A percentile compares a stretch with the other conserved stretches of the same genome.
These are phyloP conservation scores for Sutorius eximius DNA, from an alignment of 1,284 basidiomycete species.

Conservation along the genomic window DNA sequence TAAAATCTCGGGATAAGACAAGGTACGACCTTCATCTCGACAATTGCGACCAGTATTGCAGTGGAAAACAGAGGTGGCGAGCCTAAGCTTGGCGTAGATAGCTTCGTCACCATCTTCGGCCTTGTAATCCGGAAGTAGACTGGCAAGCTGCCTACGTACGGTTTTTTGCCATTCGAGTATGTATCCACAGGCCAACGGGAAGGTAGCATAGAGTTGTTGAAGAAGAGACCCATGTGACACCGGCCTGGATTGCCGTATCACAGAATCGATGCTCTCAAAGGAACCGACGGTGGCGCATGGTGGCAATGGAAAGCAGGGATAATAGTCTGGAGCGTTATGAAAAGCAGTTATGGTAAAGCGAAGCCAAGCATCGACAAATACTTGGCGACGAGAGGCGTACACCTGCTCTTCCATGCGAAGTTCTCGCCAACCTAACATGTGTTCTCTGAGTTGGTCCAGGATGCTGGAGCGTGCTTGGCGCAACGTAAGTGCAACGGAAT, in stretches of 20 bases:
- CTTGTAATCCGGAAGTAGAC: conserved; percentile 27
- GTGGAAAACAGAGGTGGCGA: conserved; percentile 33
- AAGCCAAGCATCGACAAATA: conserved; percentile 31
- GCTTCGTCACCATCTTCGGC: conserved; percentile 19
- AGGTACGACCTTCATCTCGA: conserved; percentile 10
- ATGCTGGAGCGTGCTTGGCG: conserved; percentile 19
- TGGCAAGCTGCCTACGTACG: conserved; percentile 30
- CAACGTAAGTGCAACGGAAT: conserved; percentile 7
- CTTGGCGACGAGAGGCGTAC: conserved; percentile 26
- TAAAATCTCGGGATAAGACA: conserved; percentile 31
- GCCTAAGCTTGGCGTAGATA: conserved; percentile 24
- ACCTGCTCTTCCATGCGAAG: conserved; percentile 34
- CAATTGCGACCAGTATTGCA: conserved; percentile 23
- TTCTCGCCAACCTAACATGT: conserved; percentile 36
- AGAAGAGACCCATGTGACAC: conserved; percentile 10
- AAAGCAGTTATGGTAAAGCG: conserved; percentile 22
- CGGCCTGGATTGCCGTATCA: conserved; percentile 26
- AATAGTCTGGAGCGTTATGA: conserved; percentile 10
- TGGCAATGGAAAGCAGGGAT: conserved; percentile 28
- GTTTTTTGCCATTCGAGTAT: conserved; percentile 28
- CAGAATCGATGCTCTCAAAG: conserved; percentile 19
- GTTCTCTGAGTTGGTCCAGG: conserved; percentile 25
- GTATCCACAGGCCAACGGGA: conserved; percentile 13
- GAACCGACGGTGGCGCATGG: conserved; percentile 27
- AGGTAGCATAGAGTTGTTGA: conserved; percentile 18